Evolutionary conservation across 495 filamentous ascomycete species (phyloP).

Genomic region (Venustampulla echinocandica): DNA sequence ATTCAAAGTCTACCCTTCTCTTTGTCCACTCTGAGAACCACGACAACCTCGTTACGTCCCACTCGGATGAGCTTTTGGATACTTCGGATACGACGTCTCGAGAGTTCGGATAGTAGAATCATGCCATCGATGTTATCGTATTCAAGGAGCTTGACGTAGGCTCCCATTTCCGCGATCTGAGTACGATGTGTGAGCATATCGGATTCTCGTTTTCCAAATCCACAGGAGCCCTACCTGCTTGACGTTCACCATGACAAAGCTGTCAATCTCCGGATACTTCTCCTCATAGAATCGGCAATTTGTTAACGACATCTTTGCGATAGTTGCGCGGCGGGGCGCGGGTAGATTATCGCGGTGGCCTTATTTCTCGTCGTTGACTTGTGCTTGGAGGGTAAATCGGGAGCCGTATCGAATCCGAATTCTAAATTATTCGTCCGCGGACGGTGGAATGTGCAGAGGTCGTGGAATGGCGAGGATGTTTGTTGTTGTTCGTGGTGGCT

Average conservation of each 20-base stretch:
- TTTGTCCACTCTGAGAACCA: slow-evolving; percentile 96
- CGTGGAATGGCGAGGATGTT: too few species aligned
- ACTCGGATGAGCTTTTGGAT: slow-evolving; percentile 99
- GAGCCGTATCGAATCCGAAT: not conserved
- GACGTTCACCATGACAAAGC: slow-evolving; percentile 98
- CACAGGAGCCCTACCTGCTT: slow-evolving; percentile 68
- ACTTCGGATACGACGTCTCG: slow-evolving; percentile 89
- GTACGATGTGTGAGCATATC: not conserved
- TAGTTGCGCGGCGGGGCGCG: slow-evolving; percentile 17
- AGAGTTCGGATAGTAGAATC: slow-evolving; percentile 95
- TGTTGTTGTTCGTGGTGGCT: too few species aligned
- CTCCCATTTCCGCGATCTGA: slow-evolving; percentile 98
- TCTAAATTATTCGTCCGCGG: not conserved
- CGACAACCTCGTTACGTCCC: slow-evolving; percentile 94
- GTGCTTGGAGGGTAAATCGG: not conserved
- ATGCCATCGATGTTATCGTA: slow-evolving; percentile 99
- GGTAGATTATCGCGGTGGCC: not conserved
- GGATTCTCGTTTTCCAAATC: not conserved
- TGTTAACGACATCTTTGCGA: slow-evolving; percentile 78
- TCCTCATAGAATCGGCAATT: slow-evolving; percentile 99
- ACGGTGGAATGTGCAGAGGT: not conserved
- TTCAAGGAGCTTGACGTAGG: slow-evolving; percentile 97
- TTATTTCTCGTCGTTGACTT: too few species aligned
- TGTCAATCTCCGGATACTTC: slow-evolving; percentile 96
- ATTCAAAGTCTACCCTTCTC: slow-evolving; percentile 66